Evolutionary conservation across 2,329 filamentous ascomycete species (phyloP), one percentile per base, ranked within the genome.

Genomic region (Emergomyces orientalis): DNA sequence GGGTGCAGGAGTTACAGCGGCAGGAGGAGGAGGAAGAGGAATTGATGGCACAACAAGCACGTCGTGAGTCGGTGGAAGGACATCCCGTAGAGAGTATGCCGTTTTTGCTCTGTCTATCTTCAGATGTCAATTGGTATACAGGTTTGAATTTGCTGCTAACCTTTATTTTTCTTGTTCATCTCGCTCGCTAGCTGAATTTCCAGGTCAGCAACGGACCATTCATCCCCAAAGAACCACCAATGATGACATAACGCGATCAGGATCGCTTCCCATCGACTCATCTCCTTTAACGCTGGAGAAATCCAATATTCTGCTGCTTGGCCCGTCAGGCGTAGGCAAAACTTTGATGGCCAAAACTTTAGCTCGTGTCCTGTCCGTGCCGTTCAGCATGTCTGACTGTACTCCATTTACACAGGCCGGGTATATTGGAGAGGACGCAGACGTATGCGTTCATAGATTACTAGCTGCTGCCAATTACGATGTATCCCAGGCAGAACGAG

Each of bases 351-450:
- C 69, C 61, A 95, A 92, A 75, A 97, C 93, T 0, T 79, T 97
- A 47, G 94, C 93, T 68, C 88, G 91, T 71, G 88, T 94, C 60
- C 84, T 99, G n/a, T 93, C 94, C 65, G 91, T 97, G 0, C 94
- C 94, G 0, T 96, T 97, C 71, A 91, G 90, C 65, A 96, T 96
- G 76, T 93, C 90, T 65, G 93, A 97, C 75, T 97, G 93, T 75
- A 97, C 94, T 59, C 90, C 92, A 6, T 91, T 97, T 67, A 97
- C 93, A 0, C 93, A 97, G 77, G 93, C 93, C 4, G 93, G 94
- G 32, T 99, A 99, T 70, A 97, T 99, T 68, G 94, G 94, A 37
- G 93, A 97, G 72, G 94, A 99, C 72, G 93, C 93, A n/a, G 94
- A 99, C 73, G 88, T 90, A 0, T 97, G 93, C 69, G 91, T 99